Evolutionary conservation across 2,329 filamentous ascomycete genomes (phyloP).

Genomic region (Lachnellula hyalina): DNA sequence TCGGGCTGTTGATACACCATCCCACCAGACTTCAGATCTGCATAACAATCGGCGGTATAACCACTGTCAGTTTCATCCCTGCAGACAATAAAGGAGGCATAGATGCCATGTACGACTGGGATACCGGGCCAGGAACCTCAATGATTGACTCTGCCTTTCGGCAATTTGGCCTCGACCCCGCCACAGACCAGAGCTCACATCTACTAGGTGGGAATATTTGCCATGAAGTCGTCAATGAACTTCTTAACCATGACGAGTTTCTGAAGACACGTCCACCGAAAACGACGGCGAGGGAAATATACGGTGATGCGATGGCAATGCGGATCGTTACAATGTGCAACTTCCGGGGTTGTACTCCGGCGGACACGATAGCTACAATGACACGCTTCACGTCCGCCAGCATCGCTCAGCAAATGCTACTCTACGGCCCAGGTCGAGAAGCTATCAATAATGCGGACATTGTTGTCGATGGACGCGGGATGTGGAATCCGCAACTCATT

Average conservation of each 20-base stretch:
- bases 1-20: conserved; percentile 29
- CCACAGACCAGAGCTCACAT: conserved; percentile 21
- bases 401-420: conserved; percentile 30
- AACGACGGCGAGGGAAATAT: conserved; percentile 30
- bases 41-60: conserved; percentile 29
- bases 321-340: conserved; percentile 28
- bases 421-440: conserved; percentile 27
- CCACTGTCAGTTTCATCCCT: conserved; percentile 29
- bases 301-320: conserved; percentile 27
- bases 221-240: conserved; percentile 28
- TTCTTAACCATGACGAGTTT: conserved; percentile 26
- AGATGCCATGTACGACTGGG: conserved; percentile 33
- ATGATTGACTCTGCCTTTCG: conserved; percentile 30
- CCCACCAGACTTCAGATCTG: conserved; percentile 30
- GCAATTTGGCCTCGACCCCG: conserved; percentile 28
- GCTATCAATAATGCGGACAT: conserved; percentile 30
- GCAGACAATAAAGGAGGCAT: conserved; percentile 29
- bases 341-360: conserved; percentile 23
- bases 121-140: conserved; percentile 29
- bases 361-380: conserved; percentile 29
- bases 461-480: conserved; percentile 27
- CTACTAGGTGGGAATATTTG: conserved; percentile 26
- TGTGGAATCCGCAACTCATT: conserved; percentile 27
- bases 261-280: conserved; percentile 28
- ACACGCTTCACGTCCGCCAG: conserved; percentile 30